phyloP scores from a whole-genome alignment of 2,329 filamentous ascomycete genomes.

The Cercospora zeina region DNA sequence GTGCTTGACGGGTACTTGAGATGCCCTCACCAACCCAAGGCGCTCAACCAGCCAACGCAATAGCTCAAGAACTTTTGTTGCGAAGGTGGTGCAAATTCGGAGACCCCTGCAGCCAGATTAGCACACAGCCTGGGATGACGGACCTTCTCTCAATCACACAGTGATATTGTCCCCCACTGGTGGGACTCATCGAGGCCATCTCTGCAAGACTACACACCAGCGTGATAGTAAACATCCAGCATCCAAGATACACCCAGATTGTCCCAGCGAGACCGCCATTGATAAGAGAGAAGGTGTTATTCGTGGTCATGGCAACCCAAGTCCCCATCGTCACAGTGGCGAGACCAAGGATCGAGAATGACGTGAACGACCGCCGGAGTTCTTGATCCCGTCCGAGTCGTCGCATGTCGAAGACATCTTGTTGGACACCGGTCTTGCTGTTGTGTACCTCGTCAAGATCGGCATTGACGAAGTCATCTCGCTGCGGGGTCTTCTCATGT shows the following conservation, averaged over 20 bases:
- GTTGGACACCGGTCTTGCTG: slow-evolving; percentile 8
- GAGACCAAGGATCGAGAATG: slow-evolving; percentile 18
- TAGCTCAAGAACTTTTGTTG: slow-evolving; percentile 27
- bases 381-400: slow-evolving; percentile 19
- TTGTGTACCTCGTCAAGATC: not conserved
- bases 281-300: slow-evolving; percentile 24
- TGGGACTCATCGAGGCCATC: slow-evolving; percentile 35
- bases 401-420: slow-evolving; percentile 22
- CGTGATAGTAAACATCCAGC: slow-evolving; percentile 25
- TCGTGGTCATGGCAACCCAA: slow-evolving; percentile 31
- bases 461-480: not conserved
- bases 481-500: slow-evolving; percentile 1
- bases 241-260: slow-evolving; percentile 27
- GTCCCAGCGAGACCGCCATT: slow-evolving; percentile 32
- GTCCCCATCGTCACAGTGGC: slow-evolving; percentile 23
- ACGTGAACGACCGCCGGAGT: slow-evolving; percentile 13
- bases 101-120: slow-evolving; percentile 11
- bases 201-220: slow-evolving; percentile 33
- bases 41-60: slow-evolving; percentile 20
- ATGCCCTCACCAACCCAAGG: slow-evolving; percentile 17
- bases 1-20: too few relatives aligned
- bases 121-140: not conserved
- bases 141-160: not conserved
- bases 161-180: slow-evolving; percentile 31
- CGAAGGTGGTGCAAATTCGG: slow-evolving; percentile 30